Evolutionary conservation across 2,329 filamentous ascomycete species (phyloP).

Genomic region (Colletotrichum theobromicola): DNA sequence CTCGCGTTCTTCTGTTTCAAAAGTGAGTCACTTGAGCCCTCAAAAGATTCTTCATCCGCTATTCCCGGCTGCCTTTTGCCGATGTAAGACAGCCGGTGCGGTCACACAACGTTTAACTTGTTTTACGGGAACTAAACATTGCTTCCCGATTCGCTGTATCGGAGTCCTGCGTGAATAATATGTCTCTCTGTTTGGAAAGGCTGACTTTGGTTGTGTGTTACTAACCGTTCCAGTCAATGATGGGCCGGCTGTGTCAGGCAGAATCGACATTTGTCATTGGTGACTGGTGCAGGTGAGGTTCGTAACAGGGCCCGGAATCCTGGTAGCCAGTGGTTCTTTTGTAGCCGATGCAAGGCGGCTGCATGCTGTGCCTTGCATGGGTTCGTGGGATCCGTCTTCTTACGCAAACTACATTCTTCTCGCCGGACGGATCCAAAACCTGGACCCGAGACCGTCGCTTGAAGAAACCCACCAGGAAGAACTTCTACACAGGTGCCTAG

Average conservation of each 20-base stretch:
- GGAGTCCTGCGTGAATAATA: not conserved
- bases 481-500: not conserved
- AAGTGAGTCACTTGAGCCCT: not conserved
- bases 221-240: not conserved
- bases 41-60: not conserved
- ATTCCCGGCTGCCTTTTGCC: not conserved
- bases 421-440: not conserved
- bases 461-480: not conserved
- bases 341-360: not conserved
- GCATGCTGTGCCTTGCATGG: slow-evolving; percentile 11
- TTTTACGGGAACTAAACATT: not conserved
- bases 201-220: not conserved
- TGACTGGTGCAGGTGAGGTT: not conserved
- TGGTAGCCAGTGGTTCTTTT: not conserved
- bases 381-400: not conserved
- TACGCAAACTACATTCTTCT: not conserved
- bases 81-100: too few relatives aligned
- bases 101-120: not conserved
- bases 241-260: not conserved
- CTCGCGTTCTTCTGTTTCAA: not conserved
- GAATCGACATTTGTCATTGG: not conserved
- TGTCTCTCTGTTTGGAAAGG: not conserved
- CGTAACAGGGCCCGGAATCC: not conserved
- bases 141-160: not conserved
- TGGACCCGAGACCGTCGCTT: not conserved